Conservation (phyloP, 257 asterid genomes). For the Ilex aquifolium region DNA sequence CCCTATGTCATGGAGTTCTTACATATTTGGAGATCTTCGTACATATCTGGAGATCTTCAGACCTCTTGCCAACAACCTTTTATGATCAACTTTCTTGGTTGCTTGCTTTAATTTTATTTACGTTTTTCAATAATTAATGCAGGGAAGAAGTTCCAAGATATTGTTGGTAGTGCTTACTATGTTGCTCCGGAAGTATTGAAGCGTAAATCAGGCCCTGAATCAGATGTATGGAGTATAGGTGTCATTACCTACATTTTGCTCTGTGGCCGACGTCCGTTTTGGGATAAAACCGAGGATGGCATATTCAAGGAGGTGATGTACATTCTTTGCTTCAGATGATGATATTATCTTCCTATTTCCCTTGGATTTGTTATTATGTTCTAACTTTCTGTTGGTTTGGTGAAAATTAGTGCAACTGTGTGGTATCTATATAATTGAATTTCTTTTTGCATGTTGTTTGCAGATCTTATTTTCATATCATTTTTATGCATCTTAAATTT, state of each 20-base stretch:
- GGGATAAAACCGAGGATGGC: constrained; percentile 78
- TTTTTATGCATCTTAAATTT: too few species aligned
- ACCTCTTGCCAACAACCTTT: neutral
- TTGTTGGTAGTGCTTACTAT: constrained; percentile 98
- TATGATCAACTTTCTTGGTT: neutral
- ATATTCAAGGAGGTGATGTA: constrained; percentile 78
- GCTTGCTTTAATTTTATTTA: neutral
- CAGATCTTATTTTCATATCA: neutral
- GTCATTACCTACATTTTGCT: constrained; percentile 94
- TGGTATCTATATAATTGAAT: too few species aligned
- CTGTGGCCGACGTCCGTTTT: constrained; percentile 82
- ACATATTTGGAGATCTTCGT: too few species aligned
- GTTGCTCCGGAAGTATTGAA: constrained; percentile 98
- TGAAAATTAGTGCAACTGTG: too few species aligned
- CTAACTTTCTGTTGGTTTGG: neutral
- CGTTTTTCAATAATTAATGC: neutral
- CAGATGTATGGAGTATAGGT: constrained; percentile 99
- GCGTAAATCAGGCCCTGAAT: constrained; percentile 96
- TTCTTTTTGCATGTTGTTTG: too few species aligned
- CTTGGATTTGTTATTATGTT: neutral
- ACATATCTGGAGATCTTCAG: neutral
- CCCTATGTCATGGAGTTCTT: too few species aligned
- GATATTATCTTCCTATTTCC: neutral
- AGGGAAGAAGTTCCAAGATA: constrained; percentile 91
- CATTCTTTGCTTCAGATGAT: neutral